Evolutionary conservation across 1,139 yeast genomes (phyloP), one percentile per base, ranked within the genome.

Genomic region (Debaryomyces nepalensis): DNA sequence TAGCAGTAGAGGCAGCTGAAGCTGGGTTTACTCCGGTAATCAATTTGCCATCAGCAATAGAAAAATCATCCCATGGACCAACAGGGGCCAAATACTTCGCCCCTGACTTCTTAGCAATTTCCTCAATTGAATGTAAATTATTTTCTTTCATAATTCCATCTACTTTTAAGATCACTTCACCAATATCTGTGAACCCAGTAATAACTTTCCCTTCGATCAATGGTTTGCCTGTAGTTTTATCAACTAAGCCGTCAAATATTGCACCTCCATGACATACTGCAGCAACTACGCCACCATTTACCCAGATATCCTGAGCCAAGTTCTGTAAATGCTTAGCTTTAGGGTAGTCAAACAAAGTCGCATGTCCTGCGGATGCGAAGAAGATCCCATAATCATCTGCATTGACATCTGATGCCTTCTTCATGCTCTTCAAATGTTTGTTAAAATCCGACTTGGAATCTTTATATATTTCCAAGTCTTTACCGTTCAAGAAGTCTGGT

Each of bases 181-280:
- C 87, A 24, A 54, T 59, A 49, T 78, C 78, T 21, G 84, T 75
- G 66, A 82, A 82, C 2, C 86, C 87, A 23, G 87, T 81, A 40
- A 77, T 67, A 26, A 65, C 68, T 57, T 73, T 78, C 41, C 81
- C 84, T 49, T 75, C 62, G 45, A 76, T 66, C 42, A 82, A 53
- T 8, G 66, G 63, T 37, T 70, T 64, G 33, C 81, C 81, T 26
- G 72, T 67, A 14, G 58, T 49, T 37, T 60, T 51, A 47, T 74
- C 76, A 34, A 57, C 65, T 48, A 80, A 59, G 35, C 70, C 67
- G 22, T 68, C 73, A 43, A 82, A 75, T 47, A 81, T 68, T 30
- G 73, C 72, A 9, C 86, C 84, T 4, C 87, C 88, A 51, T 82
- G 87, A 60, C 88, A 82, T 18, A 82, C 86, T n/a, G 86, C 83